A percentile compares a stretch with the other conserved stretches of the same genome.
These are phyloP conservation scores for Primulina eburnea DNA, from an alignment of 257 asterid species.

Conservation along the genomic window DNA sequence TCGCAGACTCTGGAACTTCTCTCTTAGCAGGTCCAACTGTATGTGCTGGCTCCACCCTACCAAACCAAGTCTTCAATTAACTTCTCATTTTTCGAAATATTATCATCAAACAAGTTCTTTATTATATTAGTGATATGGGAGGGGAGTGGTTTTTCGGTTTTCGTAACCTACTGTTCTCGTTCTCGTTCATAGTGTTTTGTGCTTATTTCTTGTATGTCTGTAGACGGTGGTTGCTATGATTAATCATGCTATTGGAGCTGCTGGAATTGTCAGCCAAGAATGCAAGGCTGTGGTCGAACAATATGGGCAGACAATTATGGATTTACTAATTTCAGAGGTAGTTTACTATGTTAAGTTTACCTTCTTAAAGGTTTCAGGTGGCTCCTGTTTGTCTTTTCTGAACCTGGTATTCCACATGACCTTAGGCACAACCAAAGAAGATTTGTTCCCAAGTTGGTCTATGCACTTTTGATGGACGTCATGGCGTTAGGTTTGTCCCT, in stretches of 20 bases:
- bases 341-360: background rate
- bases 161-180: background rate
- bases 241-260: constrained; percentile 88
- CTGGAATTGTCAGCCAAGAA: constrained; percentile 80
- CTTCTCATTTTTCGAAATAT: background rate
- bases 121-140: too few species aligned
- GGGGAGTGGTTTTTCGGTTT: too few species aligned
- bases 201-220: constrained; percentile 20
- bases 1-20: constrained; percentile 98
- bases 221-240: constrained; percentile 79
- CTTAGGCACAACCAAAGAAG: constrained; percentile 61
- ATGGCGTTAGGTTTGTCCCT: constrained; percentile 60
- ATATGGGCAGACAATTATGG: constrained; percentile 66
- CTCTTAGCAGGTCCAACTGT: constrained; percentile 95
- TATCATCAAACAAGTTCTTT: background rate
- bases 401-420: constrained; percentile 1
- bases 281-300: constrained; percentile 80
- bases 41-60: constrained; percentile 15
- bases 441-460: constrained; percentile 71
- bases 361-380: background rate
- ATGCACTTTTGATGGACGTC: constrained; percentile 69
- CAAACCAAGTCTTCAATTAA: background rate
- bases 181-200: background rate
- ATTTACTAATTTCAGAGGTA: constrained; percentile 70
- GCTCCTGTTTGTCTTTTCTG: background rate